Conservation (phyloP, 164 flowering plant species). For the Aristolochia fimbriata region DNA sequence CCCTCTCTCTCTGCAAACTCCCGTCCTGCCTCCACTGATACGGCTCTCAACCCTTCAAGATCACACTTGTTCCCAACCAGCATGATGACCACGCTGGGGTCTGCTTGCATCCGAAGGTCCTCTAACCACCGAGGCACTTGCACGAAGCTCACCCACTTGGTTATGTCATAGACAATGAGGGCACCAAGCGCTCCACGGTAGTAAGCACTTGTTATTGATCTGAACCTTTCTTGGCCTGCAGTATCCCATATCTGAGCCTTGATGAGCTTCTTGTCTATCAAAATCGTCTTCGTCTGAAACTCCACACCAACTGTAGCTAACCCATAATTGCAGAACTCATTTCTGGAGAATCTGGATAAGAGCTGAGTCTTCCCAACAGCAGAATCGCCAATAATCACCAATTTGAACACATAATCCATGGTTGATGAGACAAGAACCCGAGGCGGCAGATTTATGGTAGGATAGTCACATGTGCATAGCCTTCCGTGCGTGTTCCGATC, state of each 20-base stretch:
- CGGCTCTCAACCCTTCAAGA: constrained; percentile 25
- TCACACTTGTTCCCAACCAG: constrained; percentile 41
- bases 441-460: no score
- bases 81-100: constrained; percentile 31
- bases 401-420: constrained; percentile 14
- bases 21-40: constrained; percentile 25
- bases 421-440: no score
- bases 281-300: constrained; percentile 10
- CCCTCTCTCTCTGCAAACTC: constrained; percentile 35
- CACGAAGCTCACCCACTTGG: constrained; percentile 8
- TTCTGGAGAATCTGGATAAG: constrained; percentile 8
- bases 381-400: constrained; percentile 15
- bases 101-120: constrained; percentile 22
- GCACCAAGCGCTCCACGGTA: constrained; percentile 16
- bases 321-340: constrained; percentile 9
- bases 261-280: constrained; percentile 11
- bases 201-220: constrained; percentile 15
- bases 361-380: constrained; percentile 16
- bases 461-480: no score
- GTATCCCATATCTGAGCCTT: constrained; percentile 23
- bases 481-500: no score
- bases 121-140: constrained; percentile 12
- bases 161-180: constrained; percentile 11
- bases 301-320: constrained; percentile 14
- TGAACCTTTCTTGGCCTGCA: constrained; percentile 17